A percentile compares a stretch with the other conserved stretches of the same genome.
Evolutionary conservation across 306 rosid genomes (phyloP).

Genomic region (Albizia julibrissin): DNA sequence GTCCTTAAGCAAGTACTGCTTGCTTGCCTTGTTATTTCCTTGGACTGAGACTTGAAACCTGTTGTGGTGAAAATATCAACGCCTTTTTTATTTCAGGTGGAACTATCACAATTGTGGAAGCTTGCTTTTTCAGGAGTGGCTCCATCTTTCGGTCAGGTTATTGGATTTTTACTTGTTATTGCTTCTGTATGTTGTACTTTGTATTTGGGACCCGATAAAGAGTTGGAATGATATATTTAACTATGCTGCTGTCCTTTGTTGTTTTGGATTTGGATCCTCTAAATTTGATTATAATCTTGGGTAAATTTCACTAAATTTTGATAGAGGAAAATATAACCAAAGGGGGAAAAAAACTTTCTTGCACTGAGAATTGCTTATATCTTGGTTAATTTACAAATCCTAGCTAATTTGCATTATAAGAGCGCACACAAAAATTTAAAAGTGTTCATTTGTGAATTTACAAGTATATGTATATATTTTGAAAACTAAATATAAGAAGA

Average conservation of each 20-base stretch:
- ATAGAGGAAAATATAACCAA: not conserved
- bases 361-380: too few species aligned
- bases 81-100: constrained; percentile 51
- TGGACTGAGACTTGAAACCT: not conserved
- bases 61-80: not conserved
- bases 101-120: constrained; percentile 60
- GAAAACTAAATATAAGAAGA: too few species aligned
- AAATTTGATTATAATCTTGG: not conserved
- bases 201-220: constrained; percentile 75
- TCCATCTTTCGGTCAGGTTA: constrained; percentile 54
- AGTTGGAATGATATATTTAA: constrained; percentile 44
- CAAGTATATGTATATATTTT: too few species aligned
- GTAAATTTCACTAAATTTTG: too few species aligned
- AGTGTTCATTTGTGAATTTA: too few species aligned
- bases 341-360: too few species aligned
- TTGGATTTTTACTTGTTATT: constrained; percentile 62
- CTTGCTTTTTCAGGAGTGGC: constrained; percentile 45
- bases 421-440: too few species aligned
- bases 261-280: not conserved
- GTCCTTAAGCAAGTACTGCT: not conserved
- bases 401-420: too few species aligned
- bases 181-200: constrained; percentile 62
- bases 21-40: not conserved
- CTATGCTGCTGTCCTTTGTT: constrained; percentile 24
- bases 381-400: too few species aligned